Evolutionary conservation across 2,329 filamentous ascomycete species (phyloP).

Genomic region (Monilinia polystroma): DNA sequence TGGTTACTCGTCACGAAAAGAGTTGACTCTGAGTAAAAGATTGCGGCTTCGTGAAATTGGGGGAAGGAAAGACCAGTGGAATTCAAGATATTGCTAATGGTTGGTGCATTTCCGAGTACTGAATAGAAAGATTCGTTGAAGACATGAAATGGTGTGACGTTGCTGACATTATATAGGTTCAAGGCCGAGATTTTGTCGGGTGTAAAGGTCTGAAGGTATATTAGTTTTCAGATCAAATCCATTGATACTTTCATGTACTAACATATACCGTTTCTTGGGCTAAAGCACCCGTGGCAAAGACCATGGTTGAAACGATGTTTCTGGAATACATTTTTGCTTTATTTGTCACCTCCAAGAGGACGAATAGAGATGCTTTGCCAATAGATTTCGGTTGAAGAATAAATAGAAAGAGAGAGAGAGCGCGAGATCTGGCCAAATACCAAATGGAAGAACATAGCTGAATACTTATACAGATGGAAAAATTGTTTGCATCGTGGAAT

Average conservation of each 20-base stretch:
- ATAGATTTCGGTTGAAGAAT: too few relatives aligned
- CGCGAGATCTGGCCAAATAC: background rate
- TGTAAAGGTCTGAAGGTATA: constrained; percentile 14
- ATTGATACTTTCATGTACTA: background rate
- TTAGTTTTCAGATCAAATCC: background rate
- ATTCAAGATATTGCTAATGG: constrained; percentile 39
- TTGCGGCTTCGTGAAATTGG: constrained; percentile 55
- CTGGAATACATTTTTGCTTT: constrained; percentile 4
- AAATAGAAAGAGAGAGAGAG: background rate
- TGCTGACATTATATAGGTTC: constrained; percentile 22
- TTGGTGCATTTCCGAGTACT: constrained; percentile 46
- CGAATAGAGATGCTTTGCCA: background rate
- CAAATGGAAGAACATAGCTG: background rate
- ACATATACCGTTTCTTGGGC: constrained; percentile 19
- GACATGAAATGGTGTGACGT: constrained; percentile 42
- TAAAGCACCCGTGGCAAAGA: constrained; percentile 8
- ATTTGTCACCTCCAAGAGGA: background rate
- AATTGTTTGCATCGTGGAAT: background rate
- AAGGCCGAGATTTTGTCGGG: constrained; percentile 9
- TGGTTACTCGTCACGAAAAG: constrained; percentile 50
- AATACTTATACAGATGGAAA: constrained; percentile 6
- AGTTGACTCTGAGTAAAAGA: constrained; percentile 46
- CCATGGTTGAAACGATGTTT: background rate
- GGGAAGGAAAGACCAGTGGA: constrained; percentile 51
- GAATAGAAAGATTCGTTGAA: constrained; percentile 53